A percentile compares a stretch with the other conserved stretches of the same genome.
These are phyloP conservation scores for Phytophthora pini DNA, from an alignment of 352 stramenopile genomes.

Conservation along the genomic window DNA sequence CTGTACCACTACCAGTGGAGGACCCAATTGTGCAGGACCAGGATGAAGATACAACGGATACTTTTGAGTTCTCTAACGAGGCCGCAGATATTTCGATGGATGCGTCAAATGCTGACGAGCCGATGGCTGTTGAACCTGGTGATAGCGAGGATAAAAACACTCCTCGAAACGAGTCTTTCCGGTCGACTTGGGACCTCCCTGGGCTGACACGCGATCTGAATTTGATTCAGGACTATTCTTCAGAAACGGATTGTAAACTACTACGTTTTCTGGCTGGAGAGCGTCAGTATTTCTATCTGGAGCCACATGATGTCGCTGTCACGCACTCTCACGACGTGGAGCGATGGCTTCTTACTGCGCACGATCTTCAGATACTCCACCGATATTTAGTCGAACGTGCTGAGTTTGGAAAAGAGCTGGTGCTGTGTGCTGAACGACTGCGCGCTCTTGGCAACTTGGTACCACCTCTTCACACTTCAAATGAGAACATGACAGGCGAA, in stretches of 20 bases:
- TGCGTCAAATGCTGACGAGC: not conserved
- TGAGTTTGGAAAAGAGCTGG: conserved; percentile 41
- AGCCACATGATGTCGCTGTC: conserved; percentile 39
- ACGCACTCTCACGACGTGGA: conserved; percentile 28
- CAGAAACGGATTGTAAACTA: conserved; percentile 68
- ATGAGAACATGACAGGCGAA: conserved; percentile 8
- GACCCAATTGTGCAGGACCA: not conserved
- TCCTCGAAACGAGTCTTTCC: conserved; percentile 50
- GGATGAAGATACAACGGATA: conserved; percentile 13
- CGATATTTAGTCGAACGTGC: conserved; percentile 39
- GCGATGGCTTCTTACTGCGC: conserved; percentile 46
- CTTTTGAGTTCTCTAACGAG: conserved; percentile 24
- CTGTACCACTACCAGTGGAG: conserved; percentile 2
- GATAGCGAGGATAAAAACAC: conserved; percentile 27
- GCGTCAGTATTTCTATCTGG: conserved; percentile 83
- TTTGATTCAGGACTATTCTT: conserved; percentile 79
- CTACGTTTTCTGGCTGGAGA: conserved; percentile 66
- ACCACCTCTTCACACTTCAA: conserved; percentile 22
- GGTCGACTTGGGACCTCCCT: conserved; percentile 63
- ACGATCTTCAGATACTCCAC: conserved; percentile 47
- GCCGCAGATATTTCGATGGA: conserved; percentile 17
- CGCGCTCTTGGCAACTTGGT: conserved; percentile 36
- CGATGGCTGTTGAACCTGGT: conserved; percentile 2
- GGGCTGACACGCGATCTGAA: conserved; percentile 72
- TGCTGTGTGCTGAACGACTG: conserved; percentile 34